A percentile compares a stretch with the other conserved stretches of the same genome.
Evolutionary conservation across 108 stramenopile species (phyloP).

Genomic region (Thalassiosira profunda): DNA sequence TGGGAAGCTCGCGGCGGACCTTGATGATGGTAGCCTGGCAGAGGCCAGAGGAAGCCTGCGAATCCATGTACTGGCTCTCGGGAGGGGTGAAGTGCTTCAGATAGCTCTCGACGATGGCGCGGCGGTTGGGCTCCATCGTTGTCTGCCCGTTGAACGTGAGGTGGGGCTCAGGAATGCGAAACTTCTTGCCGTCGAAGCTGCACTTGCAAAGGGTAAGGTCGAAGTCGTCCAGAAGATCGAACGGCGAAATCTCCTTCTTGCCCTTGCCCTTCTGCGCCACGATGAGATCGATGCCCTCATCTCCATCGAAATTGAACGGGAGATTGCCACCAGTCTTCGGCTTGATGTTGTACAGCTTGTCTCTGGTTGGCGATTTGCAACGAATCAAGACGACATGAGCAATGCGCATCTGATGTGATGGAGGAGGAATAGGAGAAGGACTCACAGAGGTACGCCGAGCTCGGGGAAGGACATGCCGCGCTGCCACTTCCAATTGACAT

Average conservation of each 20-base stretch:
- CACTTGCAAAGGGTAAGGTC: conserved; percentile 24
- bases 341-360: conserved; percentile 14
- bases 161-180: conserved; percentile 32
- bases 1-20: conserved; percentile 11
- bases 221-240: conserved; percentile 13
- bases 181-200: conserved; percentile 18
- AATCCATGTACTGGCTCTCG: not conserved
- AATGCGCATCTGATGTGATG: too few relatives aligned
- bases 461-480: not conserved
- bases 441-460: too few relatives aligned
- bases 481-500: conserved; percentile 18
- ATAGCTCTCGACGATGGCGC: conserved; percentile 13
- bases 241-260: not conserved
- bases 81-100: conserved; percentile 3
- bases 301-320: conserved; percentile 14
- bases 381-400: too few relatives aligned
- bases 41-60: not conserved
- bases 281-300: conserved; percentile 5
- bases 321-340: conserved; percentile 13
- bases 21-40: not conserved
- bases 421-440: too few relatives aligned
- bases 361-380: not conserved
- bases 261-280: not conserved
- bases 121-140: conserved; percentile 20
- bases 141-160: conserved; percentile 16